phyloP scores from a whole-genome alignment of 805 yeast genomes.

The Teunomyces funiuensis region DNA sequence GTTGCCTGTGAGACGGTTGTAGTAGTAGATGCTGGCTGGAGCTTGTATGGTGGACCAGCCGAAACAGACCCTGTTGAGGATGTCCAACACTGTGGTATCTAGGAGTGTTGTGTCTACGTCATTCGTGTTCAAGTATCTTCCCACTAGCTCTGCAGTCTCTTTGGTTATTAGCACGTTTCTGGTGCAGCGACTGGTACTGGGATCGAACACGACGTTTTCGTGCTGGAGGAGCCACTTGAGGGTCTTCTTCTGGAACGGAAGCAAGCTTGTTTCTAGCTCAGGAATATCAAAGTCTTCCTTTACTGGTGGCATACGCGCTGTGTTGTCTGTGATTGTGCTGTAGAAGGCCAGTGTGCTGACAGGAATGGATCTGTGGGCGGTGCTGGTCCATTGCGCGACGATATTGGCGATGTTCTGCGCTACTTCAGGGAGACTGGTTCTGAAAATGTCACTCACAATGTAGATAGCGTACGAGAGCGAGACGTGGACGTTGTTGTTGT shows the following conservation, averaged over 20 bases:
- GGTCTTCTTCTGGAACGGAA: slow-evolving; percentile 54
- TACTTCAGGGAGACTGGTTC: slow-evolving; percentile 13
- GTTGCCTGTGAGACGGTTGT: slow-evolving; percentile 51
- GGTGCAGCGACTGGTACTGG: slow-evolving; percentile 20
- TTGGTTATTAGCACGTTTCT: slow-evolving; percentile 18
- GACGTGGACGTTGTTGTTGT: slow-evolving; percentile 12
- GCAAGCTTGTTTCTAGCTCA: slow-evolving; percentile 42
- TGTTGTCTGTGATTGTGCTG: slow-evolving; percentile 47
- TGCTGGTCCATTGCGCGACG: background rate
- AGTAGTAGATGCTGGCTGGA: slow-evolving; percentile 35
- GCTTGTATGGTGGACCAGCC: slow-evolving; percentile 47
- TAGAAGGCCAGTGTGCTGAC: slow-evolving; percentile 37
- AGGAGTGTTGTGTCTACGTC: background rate
- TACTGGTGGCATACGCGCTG: slow-evolving; percentile 25
- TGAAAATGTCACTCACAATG: slow-evolving; percentile 19
- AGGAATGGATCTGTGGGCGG: background rate
- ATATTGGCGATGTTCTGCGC: background rate
- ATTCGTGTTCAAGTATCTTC: background rate
- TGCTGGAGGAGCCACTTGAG: slow-evolving; percentile 55
- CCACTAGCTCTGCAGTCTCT: slow-evolving; percentile 1
- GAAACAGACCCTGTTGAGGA: slow-evolving; percentile 44
- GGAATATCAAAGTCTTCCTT: slow-evolving; percentile 33
- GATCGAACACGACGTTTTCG: slow-evolving; percentile 46
- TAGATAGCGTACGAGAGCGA: slow-evolving; percentile 15
- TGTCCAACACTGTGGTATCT: slow-evolving; percentile 12